A percentile compares a stretch with the other conserved stretches of the same genome.
Conservation (phyloP, 164 flowering plant genomes). For the Kalanchoe fedtschenkoi region DNA sequence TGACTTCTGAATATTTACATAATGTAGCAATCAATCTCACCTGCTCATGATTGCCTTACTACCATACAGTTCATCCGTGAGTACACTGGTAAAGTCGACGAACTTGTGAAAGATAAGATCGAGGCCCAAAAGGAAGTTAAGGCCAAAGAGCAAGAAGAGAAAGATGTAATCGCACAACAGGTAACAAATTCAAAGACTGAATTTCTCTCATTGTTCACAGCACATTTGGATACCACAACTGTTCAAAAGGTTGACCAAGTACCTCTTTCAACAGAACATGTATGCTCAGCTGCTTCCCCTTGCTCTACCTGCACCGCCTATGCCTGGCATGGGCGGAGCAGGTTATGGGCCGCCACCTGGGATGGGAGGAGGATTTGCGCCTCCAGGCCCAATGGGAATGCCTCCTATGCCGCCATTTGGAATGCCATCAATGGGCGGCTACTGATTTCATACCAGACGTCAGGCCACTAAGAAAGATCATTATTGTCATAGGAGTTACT, state of each 20-base stretch:
- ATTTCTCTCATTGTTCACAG: background rate
- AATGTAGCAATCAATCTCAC: background rate
- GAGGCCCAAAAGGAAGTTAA: constrained; percentile 51
- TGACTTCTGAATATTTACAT: background rate
- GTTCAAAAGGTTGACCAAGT: background rate
- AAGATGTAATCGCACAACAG: constrained; percentile 65
- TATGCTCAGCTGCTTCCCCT: constrained; percentile 75
- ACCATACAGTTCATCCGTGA: constrained; percentile 46
- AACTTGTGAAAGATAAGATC: constrained; percentile 55
- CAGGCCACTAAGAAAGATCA: background rate
- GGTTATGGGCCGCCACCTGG: constrained; percentile 8
- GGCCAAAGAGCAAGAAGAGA: constrained; percentile 64
- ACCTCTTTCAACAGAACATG: constrained; percentile 51
- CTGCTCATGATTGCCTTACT: background rate
- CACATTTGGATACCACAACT: background rate
- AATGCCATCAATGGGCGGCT: constrained; percentile 64
- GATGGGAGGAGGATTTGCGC: constrained; percentile 15
- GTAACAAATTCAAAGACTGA: constrained; percentile 15
- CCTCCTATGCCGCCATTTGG: constrained; percentile 76
- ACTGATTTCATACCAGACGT: constrained; percentile 13
- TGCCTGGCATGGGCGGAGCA: constrained; percentile 51
- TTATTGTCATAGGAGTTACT: too few species aligned
- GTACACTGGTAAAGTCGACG: constrained; percentile 67
- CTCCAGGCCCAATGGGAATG: constrained; percentile 60
- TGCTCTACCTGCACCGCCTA: constrained; percentile 75